phyloP scores from a whole-genome alignment of 495 filamentous ascomycete genomes.

The Penicillium cataractarum region DNA sequence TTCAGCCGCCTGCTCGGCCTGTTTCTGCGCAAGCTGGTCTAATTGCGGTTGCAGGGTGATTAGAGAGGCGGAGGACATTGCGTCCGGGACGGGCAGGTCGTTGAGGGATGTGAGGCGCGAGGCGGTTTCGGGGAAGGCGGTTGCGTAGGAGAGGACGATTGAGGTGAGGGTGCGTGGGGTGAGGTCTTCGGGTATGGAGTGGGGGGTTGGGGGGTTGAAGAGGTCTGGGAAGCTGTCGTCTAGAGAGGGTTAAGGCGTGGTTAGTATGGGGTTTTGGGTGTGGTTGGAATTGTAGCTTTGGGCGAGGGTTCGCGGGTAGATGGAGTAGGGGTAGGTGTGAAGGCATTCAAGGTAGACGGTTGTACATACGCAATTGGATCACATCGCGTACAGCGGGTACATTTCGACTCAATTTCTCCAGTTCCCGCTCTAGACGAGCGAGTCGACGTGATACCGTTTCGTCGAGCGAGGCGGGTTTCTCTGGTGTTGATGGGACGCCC shows the following conservation, averaged over 20 bases:
- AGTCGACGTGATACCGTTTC: slow-evolving; percentile 59
- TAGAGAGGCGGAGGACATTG: slow-evolving; percentile 65
- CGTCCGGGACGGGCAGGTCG: slow-evolving; percentile 76
- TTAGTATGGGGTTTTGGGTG: not conserved
- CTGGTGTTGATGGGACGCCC: slow-evolving; percentile 42
- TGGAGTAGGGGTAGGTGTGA: not conserved
- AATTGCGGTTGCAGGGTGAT: slow-evolving; percentile 73
- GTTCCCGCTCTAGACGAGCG: slow-evolving; percentile 62
- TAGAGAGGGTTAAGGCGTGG: slow-evolving; percentile 22
- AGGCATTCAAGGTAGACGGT: not conserved
- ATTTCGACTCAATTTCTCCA: slow-evolving; percentile 51
- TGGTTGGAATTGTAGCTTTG: not conserved
- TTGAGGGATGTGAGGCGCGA: slow-evolving; percentile 79
- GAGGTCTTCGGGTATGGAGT: slow-evolving; percentile 47
- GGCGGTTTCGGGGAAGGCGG: slow-evolving; percentile 73
- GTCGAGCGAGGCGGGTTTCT: slow-evolving; percentile 42
- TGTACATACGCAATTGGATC: slow-evolving; percentile 48
- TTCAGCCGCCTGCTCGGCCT: slow-evolving; percentile 70
- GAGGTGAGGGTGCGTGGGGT: slow-evolving; percentile 54
- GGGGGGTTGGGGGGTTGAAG: slow-evolving; percentile 48
- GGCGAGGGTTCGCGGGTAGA: not conserved
- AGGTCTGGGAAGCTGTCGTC: slow-evolving; percentile 63
- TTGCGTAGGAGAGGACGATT: slow-evolving; percentile 74
- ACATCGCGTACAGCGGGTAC: slow-evolving; percentile 55
- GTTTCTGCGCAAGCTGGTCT: slow-evolving; percentile 63